These are phyloP conservation scores for Pyrenophora graminea DNA, from an alignment of 2,329 filamentous ascomycete species.

Conservation along the genomic window DNA sequence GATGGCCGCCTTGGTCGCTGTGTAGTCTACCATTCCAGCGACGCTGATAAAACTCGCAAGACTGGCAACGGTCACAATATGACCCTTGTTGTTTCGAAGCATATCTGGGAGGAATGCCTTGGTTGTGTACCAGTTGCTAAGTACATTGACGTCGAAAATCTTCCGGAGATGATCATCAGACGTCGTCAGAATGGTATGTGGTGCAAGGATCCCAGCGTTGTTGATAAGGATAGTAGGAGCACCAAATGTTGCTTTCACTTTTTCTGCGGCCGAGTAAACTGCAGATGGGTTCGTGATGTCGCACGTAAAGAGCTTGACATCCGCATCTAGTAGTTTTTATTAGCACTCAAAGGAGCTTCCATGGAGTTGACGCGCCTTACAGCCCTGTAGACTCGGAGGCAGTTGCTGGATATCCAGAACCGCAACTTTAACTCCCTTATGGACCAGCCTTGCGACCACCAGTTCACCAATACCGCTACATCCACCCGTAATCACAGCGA, in stretches of 20 bases:
- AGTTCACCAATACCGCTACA: constrained; percentile 44
- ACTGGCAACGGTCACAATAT: constrained; percentile 61
- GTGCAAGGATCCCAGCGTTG: constrained; percentile 40
- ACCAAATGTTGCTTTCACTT: constrained; percentile 29
- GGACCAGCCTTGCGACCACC: constrained; percentile 33
- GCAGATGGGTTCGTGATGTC: constrained; percentile 39
- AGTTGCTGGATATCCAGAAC: constrained; percentile 41
- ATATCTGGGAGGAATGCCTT: constrained; percentile 45
- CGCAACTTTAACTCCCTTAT: constrained; percentile 37
- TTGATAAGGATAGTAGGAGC: constrained; percentile 43
- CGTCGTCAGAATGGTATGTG: constrained; percentile 41
- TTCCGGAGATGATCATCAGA: constrained; percentile 36
- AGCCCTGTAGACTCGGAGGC: constrained; percentile 31
- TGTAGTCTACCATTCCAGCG: constrained; percentile 58
- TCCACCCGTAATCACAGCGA: constrained; percentile 46
- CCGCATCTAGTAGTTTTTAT: constrained; percentile 25
- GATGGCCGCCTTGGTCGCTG: constrained; percentile 56
- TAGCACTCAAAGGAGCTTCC: background rate
- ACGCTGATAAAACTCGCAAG: constrained; percentile 56
- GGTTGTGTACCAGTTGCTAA: constrained; percentile 43
- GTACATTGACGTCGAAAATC: constrained; percentile 45
- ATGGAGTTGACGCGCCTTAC: constrained; percentile 19
- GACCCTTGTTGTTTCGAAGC: constrained; percentile 51
- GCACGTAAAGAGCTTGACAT: constrained; percentile 39
- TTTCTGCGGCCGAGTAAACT: constrained; percentile 31